These are phyloP conservation scores for Bipolaris oryzae DNA, from an alignment of 2,329 filamentous ascomycete genomes.

Conservation along the genomic window DNA sequence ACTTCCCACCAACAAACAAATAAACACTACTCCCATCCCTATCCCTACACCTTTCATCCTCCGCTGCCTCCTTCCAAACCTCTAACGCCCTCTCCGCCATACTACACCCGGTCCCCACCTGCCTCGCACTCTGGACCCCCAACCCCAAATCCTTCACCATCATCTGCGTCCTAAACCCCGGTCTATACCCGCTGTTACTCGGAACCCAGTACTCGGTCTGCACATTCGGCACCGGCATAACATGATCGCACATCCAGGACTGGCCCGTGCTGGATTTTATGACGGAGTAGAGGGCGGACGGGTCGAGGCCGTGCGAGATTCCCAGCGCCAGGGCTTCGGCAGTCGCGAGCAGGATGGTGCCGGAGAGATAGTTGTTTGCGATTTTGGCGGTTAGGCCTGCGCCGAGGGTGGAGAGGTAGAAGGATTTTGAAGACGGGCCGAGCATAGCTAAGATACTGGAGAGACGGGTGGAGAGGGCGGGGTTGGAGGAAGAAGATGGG, in stretches of 20 bases:
- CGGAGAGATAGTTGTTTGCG: conserved; percentile 42
- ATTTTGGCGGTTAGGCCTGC: conserved; percentile 43
- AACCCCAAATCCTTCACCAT: conserved; percentile 44
- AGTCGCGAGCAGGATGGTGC: conserved; percentile 41
- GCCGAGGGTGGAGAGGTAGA: conserved; percentile 38
- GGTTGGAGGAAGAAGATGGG: neutral
- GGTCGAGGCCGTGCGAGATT: conserved; percentile 39
- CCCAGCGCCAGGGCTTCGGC: conserved; percentile 43
- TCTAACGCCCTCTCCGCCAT: conserved; percentile 40
- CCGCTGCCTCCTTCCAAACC: conserved; percentile 34
- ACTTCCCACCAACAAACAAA: conserved; percentile 36
- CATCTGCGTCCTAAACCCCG: conserved; percentile 45
- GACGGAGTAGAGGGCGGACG: conserved; percentile 31
- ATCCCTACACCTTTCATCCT: conserved; percentile 33
- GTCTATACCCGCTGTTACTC: conserved; percentile 41
- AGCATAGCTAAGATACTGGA: conserved; percentile 24
- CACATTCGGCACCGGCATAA: conserved; percentile 42
- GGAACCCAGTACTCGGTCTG: conserved; percentile 38
- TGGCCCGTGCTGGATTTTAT: conserved; percentile 42
- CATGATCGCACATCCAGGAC: conserved; percentile 45
- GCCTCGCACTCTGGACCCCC: conserved; percentile 35
- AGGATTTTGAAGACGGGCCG: conserved; percentile 35
- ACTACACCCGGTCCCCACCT: conserved; percentile 31
- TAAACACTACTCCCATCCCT: conserved; percentile 42
- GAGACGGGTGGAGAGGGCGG: conserved; percentile 18